Base-by-base conservation (phyloP, 495 filamentous ascomycete genomes). In the Aspergillus leporis region DNA sequence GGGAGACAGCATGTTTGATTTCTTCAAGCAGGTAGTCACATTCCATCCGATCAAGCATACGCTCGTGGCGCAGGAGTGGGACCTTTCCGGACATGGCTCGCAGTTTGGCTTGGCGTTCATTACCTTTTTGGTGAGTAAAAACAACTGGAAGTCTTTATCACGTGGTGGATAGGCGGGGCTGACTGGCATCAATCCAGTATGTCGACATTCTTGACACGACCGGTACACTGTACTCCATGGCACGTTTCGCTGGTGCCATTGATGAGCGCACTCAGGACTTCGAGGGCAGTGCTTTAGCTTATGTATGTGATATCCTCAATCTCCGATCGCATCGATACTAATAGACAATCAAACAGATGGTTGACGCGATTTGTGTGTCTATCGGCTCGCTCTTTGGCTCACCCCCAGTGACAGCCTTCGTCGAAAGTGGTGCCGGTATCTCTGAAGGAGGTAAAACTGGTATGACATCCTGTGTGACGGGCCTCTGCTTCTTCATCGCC, bases 371-470 rank as follows among this genome's bases (percentile, higher is more conserved):
- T 45, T 83, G 80, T 58, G 90, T 93, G 65, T 87, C 88, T 4
- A 89, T 93, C 62, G 90, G 90, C 3, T 84, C 87, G 10, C 78
- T 93, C 10, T 76, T 93, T 38, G 90, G 90, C 56, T 81, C 77
- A 22, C 85, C 90, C 0, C 90, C 90, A 1, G 89, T 92, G 2
- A 92, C 90, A 16, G 90, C 90, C 31, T 93, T 90, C 66, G 84
- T 93, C 62, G 90, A 93, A 72, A 90, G 87, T 31, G 90, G 90
- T 62, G 90, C 90, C 14, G 90, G 90, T 60, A 93, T 93, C 63
- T 87, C 89, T 5, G 90, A 93, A 74, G 90, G 90, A 25, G 90
- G 90, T 16, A 85, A 85, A 61, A 93, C 90, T 0, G 90, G 90
- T 8, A 74, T 93, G n/a, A 92, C 90, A 1, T 87, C 90, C n/a